A percentile compares a stretch with the other conserved stretches of the same genome.
These are phyloP conservation scores for Acrocalymma vagum DNA, from an alignment of 2,329 filamentous ascomycete genomes.

Conservation along the genomic window DNA sequence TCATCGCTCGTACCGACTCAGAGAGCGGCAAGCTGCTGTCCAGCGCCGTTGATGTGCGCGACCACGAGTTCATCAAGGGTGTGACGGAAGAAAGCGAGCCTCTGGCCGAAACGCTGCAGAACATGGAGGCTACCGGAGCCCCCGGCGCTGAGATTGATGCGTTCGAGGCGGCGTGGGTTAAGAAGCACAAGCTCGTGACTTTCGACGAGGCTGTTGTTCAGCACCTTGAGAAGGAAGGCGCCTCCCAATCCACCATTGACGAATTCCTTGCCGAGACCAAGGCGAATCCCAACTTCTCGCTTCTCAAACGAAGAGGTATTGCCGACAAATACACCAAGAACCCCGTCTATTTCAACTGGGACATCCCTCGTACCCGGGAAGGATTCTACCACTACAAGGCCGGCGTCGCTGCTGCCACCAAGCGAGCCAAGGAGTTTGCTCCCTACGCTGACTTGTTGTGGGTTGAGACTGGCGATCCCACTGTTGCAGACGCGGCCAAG, in stretches of 20 bases:
- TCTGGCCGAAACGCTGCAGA: conserved; percentile 86
- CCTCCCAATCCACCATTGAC: conserved; percentile 69
- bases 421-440: conserved; percentile 89
- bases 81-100: conserved; percentile 81
- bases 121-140: conserved; percentile 85
- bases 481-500: conserved; percentile 76
- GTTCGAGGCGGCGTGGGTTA: conserved; percentile 89
- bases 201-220: conserved; percentile 90
- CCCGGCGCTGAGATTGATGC: conserved; percentile 81
- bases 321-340: conserved; percentile 72
- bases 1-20: conserved; percentile 94
- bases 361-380: conserved; percentile 90
- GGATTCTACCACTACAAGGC: conserved; percentile 92
- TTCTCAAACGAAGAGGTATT: conserved; percentile 78
- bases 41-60: conserved; percentile 89
- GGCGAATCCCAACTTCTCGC: conserved; percentile 75
- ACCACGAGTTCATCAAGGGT: conserved; percentile 96
- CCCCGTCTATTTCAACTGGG: conserved; percentile 86
- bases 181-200: conserved; percentile 82
- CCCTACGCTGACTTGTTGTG: conserved; percentile 95
- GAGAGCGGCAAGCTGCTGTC: conserved; percentile 92
- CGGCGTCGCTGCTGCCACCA: conserved; percentile 86
- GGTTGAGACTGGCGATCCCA: conserved; percentile 94
- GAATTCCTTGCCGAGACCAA: conserved; percentile 71
- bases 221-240: conserved; percentile 74